Conservation (phyloP, 176 grass and related monocot genomes). For the Oropetium thomaeum region DNA sequence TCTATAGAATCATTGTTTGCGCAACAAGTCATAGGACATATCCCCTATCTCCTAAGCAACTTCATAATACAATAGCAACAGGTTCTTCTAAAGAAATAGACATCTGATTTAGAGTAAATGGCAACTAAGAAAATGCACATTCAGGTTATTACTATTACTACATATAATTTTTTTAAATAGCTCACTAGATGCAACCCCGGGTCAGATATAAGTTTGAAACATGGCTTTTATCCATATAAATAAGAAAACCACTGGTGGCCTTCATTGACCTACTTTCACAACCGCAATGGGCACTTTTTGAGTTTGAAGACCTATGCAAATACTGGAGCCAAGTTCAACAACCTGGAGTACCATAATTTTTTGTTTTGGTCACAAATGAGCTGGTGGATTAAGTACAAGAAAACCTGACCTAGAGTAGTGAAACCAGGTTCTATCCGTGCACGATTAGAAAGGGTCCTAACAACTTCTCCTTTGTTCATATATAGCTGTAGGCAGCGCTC, state of each 20-base stretch:
- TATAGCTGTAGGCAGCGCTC: conserved; percentile 80
- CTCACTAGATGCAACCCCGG: not conserved
- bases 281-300: not conserved
- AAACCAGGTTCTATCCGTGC: conserved; percentile 89
- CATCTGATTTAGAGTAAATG: not conserved
- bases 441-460: conserved; percentile 67
- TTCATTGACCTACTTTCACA: no score
- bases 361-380: not conserved
- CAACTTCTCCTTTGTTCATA: conserved; percentile 81
- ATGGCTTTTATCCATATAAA: no score
- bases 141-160: not conserved
- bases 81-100: not conserved
- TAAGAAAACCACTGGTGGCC: no score
- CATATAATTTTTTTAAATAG: not conserved
- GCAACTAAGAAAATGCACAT: not conserved
- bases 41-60: not conserved
- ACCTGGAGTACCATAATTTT: not conserved
- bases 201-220: not conserved
- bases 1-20: not conserved
- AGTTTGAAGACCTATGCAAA: not conserved
- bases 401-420: conserved; percentile 66
- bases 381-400: not conserved
- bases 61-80: not conserved
- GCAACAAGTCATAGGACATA: not conserved
- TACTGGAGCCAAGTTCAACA: not conserved